These are phyloP conservation scores for Microdochium trichocladiopsis DNA, from an alignment of 2,329 filamentous ascomycete species.

Conservation along the genomic window DNA sequence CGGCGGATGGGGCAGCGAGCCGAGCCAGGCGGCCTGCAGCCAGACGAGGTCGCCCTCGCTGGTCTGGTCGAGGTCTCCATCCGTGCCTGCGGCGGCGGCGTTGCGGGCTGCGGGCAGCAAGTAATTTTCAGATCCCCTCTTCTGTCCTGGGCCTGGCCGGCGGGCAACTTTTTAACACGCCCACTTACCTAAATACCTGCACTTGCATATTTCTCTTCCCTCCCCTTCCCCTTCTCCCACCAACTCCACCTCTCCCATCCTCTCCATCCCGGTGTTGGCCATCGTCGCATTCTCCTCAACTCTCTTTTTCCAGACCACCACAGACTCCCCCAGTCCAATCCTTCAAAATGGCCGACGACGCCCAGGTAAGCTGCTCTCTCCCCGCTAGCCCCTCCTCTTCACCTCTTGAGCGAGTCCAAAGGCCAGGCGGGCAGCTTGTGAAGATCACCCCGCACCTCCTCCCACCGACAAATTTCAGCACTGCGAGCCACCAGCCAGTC, in stretches of 20 bases:
- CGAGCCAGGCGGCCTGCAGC: too few species aligned
- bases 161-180: constrained; percentile 4
- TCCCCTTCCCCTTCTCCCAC: constrained; percentile 13
- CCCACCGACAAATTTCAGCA: neutral
- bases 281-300: constrained; percentile 21
- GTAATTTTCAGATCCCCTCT: constrained; percentile 2
- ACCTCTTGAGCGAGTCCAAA: neutral
- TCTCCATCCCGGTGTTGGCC: constrained; percentile 15
- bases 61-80: too few species aligned
- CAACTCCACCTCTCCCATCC: constrained; percentile 19
- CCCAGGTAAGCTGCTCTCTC: constrained; percentile 35
- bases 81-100: neutral
- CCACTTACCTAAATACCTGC: constrained; percentile 1
- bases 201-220: constrained; percentile 7
- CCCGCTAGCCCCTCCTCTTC: neutral
- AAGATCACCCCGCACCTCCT: constrained; percentile 15
- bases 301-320: constrained; percentile 14
- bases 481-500: neutral
- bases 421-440: constrained; percentile 1
- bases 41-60: too few species aligned
- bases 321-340: constrained; percentile 23
- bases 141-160: neutral
- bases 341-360: constrained; percentile 51
- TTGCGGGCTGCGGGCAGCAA: neutral
- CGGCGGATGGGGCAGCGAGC: too few species aligned